Base-by-base conservation (phyloP, 78 protist genomes). In the Pelomyxa schiedti region DNA sequence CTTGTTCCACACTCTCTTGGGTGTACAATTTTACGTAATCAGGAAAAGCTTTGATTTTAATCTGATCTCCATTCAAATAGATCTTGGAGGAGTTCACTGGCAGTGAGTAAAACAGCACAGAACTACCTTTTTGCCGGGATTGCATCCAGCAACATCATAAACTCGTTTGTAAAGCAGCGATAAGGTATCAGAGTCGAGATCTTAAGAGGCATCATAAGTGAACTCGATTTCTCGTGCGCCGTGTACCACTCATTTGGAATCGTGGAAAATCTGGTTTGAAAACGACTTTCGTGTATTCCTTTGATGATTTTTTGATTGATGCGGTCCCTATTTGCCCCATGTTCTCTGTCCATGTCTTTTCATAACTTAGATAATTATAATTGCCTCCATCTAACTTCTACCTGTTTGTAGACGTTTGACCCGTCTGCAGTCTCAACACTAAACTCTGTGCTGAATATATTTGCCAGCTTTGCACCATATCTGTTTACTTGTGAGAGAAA, bases 401-500 rank as follows among this genome's bases (percentile, higher is more conserved):
- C n/a, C n/a, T n/a, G 92, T 26, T 39, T 38, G 64, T 58, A 83
- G 5, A 40, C n/a, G n/a, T 42, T 53, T 26, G 41, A 29, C 29
- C 76, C 3, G 38, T 88, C 86, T n/a, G 75, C 69, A 42, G 93
- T 88, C 53, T 94, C 95, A 5, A 94, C 80, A 0, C 32, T 32
- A 28, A 94, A 94, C 72, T 83, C 65, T 4, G 30, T 69, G 29
- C 77, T 86, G 88, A 92, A 97, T 32, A 97, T 96, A 83, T 98
- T 98, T 75, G 98, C 77, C 29, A 97, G 93, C 81, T 98, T 98
- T 29, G 99, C 99, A 26, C 99, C 99, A 53, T 80, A 92, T 8
- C 99, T 98, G 82, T 97, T 95, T n/a, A 6, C 98, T 84, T 0
- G 82, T 76, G 4, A 90, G 32, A 42, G 75, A 72, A 68, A 68